Evolutionary conservation across 495 filamentous ascomycete species (phyloP).

Genomic region (Saxophila tyrrhenica): DNA sequence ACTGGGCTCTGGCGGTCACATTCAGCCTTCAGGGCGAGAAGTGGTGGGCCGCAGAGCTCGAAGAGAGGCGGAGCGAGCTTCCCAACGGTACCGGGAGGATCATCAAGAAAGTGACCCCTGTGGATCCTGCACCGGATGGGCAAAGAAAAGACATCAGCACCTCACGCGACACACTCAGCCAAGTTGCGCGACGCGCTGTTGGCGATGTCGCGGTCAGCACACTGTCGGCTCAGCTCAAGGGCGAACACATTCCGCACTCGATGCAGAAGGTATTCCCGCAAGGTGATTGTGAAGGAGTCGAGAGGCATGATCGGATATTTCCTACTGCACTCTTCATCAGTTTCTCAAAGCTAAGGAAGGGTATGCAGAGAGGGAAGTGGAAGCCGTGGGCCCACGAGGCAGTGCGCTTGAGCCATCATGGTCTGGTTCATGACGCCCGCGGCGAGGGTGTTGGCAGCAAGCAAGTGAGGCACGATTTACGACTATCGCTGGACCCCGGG

Average conservation of each 20-base stretch:
- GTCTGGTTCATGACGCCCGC: neutral
- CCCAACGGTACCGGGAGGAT: neutral
- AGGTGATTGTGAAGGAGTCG: neutral
- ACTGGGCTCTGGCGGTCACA: slow-evolving; percentile 25
- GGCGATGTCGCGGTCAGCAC: slow-evolving; percentile 4
- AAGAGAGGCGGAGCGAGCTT: slow-evolving; percentile 1
- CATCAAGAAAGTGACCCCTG: neutral
- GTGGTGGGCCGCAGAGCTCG: slow-evolving; percentile 28
- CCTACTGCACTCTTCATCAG: slow-evolving; percentile 7
- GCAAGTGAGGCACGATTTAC: slow-evolving; percentile 10
- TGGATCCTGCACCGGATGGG: neutral
- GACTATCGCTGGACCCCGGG: slow-evolving; percentile 1
- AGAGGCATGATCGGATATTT: neutral
- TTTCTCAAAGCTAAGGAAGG: slow-evolving; percentile 10
- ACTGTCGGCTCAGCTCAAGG: slow-evolving; percentile 4
- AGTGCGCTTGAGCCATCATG: slow-evolving; percentile 11
- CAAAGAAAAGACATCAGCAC: neutral
- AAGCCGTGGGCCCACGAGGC: slow-evolving; percentile 10
- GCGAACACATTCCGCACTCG: neutral
- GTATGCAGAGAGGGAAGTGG: neutral
- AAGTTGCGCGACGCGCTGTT: slow-evolving; percentile 8
- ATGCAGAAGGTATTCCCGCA: neutral
- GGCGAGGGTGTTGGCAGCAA: neutral
- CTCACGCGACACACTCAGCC: slow-evolving; percentile 2
- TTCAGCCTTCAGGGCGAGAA: slow-evolving; percentile 22